Evolutionary conservation across 2,329 filamentous ascomycete genomes (phyloP).

Genomic region (Trichoderma sp.): DNA sequence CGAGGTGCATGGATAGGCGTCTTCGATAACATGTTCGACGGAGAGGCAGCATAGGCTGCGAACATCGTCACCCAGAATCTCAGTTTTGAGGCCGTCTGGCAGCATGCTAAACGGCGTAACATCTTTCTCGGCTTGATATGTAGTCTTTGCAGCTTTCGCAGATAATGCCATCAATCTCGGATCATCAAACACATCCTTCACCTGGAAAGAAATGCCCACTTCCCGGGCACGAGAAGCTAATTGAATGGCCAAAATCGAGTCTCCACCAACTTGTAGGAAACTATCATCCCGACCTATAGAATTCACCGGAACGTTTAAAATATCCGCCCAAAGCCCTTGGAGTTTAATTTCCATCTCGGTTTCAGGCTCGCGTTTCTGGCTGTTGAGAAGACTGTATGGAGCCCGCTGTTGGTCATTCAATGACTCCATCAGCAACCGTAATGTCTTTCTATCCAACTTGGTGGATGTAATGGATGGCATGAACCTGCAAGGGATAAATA

Average conservation of each 20-base stretch:
- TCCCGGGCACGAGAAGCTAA: constrained; percentile 38
- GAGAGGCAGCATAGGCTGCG: background rate
- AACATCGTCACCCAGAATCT: background rate
- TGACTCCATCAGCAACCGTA: background rate
- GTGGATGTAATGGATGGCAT: constrained; percentile 23
- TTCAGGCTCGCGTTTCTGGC: constrained; percentile 15
- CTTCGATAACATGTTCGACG: background rate
- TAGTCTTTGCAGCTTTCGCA: background rate
- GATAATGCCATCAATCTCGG: background rate
- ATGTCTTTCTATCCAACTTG: constrained; percentile 19
- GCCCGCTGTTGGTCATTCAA: background rate
- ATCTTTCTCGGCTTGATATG: background rate
- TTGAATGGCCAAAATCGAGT: constrained; percentile 44
- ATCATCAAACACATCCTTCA: background rate
- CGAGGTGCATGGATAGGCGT: constrained; percentile 20
- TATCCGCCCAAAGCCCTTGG: constrained; percentile 30
- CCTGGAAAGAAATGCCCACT: background rate
- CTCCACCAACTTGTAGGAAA: constrained; percentile 33
- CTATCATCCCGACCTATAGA: constrained; percentile 26
- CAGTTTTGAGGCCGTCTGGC: background rate
- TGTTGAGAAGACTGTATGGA: background rate
- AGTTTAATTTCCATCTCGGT: constrained; percentile 17
- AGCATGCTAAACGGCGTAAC: background rate
- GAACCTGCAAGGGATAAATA: constrained; percentile 20
- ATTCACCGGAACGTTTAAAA: constrained; percentile 29